Evolutionary conservation across 352 stramenopile species (phyloP), one percentile per base, ranked within the genome.

Genomic region (Globisporangium alternatum): DNA sequence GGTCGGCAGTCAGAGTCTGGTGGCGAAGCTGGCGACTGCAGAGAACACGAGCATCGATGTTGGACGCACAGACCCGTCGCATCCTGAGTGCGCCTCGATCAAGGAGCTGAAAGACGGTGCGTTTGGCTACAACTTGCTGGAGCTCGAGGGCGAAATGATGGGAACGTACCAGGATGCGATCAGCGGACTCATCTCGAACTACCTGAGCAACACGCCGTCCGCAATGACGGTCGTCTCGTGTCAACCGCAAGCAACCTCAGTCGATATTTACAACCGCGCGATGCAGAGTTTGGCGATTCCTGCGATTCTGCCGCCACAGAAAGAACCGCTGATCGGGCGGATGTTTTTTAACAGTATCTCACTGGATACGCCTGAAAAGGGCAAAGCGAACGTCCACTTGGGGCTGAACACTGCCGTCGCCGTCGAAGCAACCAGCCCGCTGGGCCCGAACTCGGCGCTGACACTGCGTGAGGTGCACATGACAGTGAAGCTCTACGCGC

Each of bases 161-260:
- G 71, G 71, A 3, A 78, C 59, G 0, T 84, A 91, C 55, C 68
- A 71, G n/a, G 68, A 72, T n/a, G 78, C 82, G 0, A 89, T 93
- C 66, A 91, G 80, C 52, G 72, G 62, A 30, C 67, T 93, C n/a
- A 91, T 93, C 58, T 83, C 82, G 28, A 88, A 91, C 48, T 93
- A 90, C 53, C 62, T 93, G 1, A 89, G 85, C 65, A 79, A 86
- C 39, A 65, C 69, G 8, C 74, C 79, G 5, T 77, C 85, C 2
- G 63, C 72, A 1, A 70, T 93, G 44, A 84, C 71, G 0, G 85
- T 91, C 5, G 74, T 84, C n/a, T 79, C 82, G 28, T 93, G 85
- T 55, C 66, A 72, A 2, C 68, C 79, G 22, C 72, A 80, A 37
- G 85, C 85, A 5, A 89, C 85, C 5, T 84, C 66, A 19, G 76